Evolutionary conservation across 352 stramenopile genomes (phyloP).

Genomic region (Phytophthora boehmeriae): DNA sequence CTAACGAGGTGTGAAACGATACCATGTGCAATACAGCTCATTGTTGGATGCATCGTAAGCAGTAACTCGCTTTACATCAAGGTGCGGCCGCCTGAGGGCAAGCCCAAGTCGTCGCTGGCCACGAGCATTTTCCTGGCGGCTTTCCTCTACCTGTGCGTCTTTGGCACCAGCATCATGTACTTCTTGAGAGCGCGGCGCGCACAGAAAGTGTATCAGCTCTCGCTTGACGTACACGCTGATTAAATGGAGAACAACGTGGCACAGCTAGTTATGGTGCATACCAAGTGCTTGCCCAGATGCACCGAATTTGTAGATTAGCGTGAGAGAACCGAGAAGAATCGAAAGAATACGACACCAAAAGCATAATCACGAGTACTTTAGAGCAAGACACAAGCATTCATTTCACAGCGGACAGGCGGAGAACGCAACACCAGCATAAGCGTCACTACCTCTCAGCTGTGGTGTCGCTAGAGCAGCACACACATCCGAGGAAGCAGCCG

Average conservation of each 20-base stretch:
- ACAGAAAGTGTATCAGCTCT: slow-evolving; percentile 90
- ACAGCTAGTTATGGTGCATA: slow-evolving; percentile 23
- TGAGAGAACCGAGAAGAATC: slow-evolving; percentile 24
- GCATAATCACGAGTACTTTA: slow-evolving; percentile 2
- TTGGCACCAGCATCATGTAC: slow-evolving; percentile 88
- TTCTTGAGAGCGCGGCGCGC: slow-evolving; percentile 76
- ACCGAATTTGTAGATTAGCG: slow-evolving; percentile 64
- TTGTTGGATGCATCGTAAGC: slow-evolving; percentile 84
- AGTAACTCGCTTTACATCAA: slow-evolving; percentile 91
- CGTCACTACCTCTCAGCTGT: slow-evolving; percentile 1
- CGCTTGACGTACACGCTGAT: slow-evolving; percentile 84
- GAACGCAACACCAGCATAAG: slow-evolving; percentile 11
- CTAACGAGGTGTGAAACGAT: background rate
- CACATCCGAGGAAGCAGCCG: background rate
- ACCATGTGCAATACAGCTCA: slow-evolving; percentile 51
- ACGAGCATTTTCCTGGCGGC: slow-evolving; percentile 88
- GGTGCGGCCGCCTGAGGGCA: slow-evolving; percentile 73
- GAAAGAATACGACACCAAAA: slow-evolving; percentile 2
- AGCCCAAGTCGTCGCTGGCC: slow-evolving; percentile 84
- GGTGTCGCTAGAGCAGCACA: slow-evolving; percentile 2
- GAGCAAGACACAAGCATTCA: slow-evolving; percentile 33
- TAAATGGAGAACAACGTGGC: slow-evolving; percentile 27
- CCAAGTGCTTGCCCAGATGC: slow-evolving; percentile 10
- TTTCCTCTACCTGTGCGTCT: slow-evolving; percentile 86
- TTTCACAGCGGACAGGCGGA: slow-evolving; percentile 18